phyloP scores from a whole-genome alignment of 306 rosid species.

The Lathyrus oleraceus region DNA sequence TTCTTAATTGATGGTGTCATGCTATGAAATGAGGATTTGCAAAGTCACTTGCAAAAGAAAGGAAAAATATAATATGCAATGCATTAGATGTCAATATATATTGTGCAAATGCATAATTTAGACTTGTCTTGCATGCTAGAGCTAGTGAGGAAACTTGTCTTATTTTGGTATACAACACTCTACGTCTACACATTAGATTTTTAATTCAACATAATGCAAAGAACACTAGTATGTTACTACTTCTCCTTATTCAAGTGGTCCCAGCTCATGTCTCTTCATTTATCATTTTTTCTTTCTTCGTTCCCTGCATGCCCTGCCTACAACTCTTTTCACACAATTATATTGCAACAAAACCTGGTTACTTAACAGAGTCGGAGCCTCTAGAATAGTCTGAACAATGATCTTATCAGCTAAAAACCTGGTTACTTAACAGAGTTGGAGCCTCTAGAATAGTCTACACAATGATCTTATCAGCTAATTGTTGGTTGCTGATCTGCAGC shows the following conservation, averaged over 20 bases:
- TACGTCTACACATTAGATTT: background rate
- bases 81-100: slow-evolving; percentile 18
- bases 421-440: slow-evolving; percentile 18
- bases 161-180: slow-evolving; percentile 18
- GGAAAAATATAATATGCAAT: background rate
- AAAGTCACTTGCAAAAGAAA: background rate
- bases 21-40: background rate
- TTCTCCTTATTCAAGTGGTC: slow-evolving; percentile 7
- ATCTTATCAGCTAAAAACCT: slow-evolving; percentile 13
- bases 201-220: slow-evolving; percentile 9
- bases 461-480: slow-evolving; percentile 10
- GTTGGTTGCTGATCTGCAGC: no score
- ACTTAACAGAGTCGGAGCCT: slow-evolving; percentile 17
- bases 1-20: slow-evolving; percentile 7
- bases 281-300: background rate
- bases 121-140: background rate
- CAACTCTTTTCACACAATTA: slow-evolving; percentile 1
- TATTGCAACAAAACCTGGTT: slow-evolving; percentile 4
- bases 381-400: slow-evolving; percentile 14
- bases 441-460: slow-evolving; percentile 23
- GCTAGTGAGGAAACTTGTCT: slow-evolving; percentile 9
- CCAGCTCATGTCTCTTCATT: slow-evolving; percentile 7
- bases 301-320: background rate
- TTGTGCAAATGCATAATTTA: background rate
- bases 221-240: background rate